Conservation (phyloP, 2,329 filamentous ascomycete species). For the Cylindrodendrum hubeiense region DNA sequence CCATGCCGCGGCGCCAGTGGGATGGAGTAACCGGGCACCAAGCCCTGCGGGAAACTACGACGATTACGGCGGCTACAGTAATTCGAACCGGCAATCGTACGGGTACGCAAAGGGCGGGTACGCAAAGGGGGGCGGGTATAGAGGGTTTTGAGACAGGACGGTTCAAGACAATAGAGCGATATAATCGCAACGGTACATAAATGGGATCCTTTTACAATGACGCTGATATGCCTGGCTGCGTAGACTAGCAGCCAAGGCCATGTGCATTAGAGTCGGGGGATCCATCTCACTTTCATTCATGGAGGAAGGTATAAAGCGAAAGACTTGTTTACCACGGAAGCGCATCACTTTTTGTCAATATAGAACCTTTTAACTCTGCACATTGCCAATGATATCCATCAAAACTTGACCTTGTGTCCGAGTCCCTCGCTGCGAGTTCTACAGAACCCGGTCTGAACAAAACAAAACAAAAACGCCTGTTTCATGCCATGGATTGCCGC, state of each 20-base stretch:
- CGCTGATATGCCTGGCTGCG: slow-evolving; percentile 22
- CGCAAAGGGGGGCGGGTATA: slow-evolving; percentile 41
- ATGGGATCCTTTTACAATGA: slow-evolving; percentile 23
- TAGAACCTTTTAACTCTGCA: slow-evolving; percentile 46
- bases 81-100: slow-evolving; percentile 32
- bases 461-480: not conserved
- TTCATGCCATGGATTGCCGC: not conserved
- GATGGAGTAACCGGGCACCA: slow-evolving; percentile 44
- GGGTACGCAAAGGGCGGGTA: slow-evolving; percentile 40
- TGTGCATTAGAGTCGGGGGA: slow-evolving; percentile 8
- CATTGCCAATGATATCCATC: slow-evolving; percentile 41
- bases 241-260: slow-evolving; percentile 8
- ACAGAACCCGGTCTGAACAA: not conserved
- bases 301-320: slow-evolving; percentile 34
- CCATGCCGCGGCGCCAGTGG: slow-evolving; percentile 54
- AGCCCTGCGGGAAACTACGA: slow-evolving; percentile 33
- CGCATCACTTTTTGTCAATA: slow-evolving; percentile 46
- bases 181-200: slow-evolving; percentile 15
- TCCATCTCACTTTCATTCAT: slow-evolving; percentile 29
- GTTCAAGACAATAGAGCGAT: slow-evolving; percentile 27
- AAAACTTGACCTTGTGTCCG: slow-evolving; percentile 25
- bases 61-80: slow-evolving; percentile 36
- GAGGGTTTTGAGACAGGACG: slow-evolving; percentile 37
- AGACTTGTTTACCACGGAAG: slow-evolving; percentile 46
- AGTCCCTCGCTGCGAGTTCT: not conserved